Conservation (phyloP, 2,329 filamentous ascomycete species). For the Rhynchosporium secalis region DNA sequence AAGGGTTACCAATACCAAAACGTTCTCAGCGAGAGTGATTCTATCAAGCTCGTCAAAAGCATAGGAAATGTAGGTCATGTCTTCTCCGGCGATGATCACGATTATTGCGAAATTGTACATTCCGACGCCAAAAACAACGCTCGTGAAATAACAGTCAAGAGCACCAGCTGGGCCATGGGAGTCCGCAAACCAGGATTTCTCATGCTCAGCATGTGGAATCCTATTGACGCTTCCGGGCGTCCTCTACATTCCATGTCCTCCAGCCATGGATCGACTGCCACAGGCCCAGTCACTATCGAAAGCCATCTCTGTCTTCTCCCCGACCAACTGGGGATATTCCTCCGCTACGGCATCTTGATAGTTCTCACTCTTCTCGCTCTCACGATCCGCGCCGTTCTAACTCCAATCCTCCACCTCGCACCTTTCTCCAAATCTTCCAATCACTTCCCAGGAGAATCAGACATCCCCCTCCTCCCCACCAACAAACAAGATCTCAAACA, state of each 20-base stretch:
- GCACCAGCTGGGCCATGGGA: constrained; percentile 94
- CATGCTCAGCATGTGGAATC: constrained; percentile 90
- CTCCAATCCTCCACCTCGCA: constrained; percentile 53
- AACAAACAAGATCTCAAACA: constrained; percentile 29
- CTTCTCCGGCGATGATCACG: constrained; percentile 96
- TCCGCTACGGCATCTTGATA: constrained; percentile 70
- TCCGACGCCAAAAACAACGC: constrained; percentile 58
- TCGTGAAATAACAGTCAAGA: constrained; percentile 90
- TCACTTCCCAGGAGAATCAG: constrained; percentile 9
- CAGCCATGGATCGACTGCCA: constrained; percentile 40
- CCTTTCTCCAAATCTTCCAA: constrained; percentile 28
- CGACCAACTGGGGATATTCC: constrained; percentile 81
- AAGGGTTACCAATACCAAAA: constrained; percentile 96
- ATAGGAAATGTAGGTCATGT: constrained; percentile 81
- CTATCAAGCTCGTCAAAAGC: constrained; percentile 71
- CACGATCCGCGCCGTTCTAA: constrained; percentile 55
- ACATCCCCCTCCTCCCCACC: constrained; percentile 30
- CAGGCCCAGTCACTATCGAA: constrained; percentile 65
- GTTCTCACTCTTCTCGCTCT: constrained; percentile 53
- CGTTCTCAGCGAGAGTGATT: constrained; percentile 76
- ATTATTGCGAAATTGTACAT: constrained; percentile 92
- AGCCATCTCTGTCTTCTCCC: constrained; percentile 89
- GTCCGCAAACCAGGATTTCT: constrained; percentile 84
- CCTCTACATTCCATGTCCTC: constrained; percentile 42
- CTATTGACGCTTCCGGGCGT: constrained; percentile 63